A percentile compares a stretch with the other conserved stretches of the same genome.
phyloP scores from a whole-genome alignment of 2,329 filamentous ascomycete genomes.

The Coniochaeta sp. region DNA sequence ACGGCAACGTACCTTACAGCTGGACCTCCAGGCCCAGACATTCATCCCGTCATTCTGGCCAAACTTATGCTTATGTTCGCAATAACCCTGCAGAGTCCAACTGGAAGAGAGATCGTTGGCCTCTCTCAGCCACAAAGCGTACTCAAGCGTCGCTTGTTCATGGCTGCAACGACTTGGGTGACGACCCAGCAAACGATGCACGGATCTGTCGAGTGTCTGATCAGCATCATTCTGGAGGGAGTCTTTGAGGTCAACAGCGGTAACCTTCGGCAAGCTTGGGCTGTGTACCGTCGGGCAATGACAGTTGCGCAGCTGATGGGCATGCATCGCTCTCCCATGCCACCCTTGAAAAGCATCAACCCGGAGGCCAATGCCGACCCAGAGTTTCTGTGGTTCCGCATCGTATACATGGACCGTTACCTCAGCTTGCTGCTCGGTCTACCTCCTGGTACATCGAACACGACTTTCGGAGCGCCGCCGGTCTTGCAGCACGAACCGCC shows the following conservation, averaged over 20 bases:
- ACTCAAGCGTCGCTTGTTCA: conserved; percentile 20
- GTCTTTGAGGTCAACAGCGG: conserved; percentile 28
- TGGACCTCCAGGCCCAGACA: conserved; percentile 4
- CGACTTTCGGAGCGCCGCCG: neutral
- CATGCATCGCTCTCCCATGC: conserved; percentile 20
- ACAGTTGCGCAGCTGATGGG: conserved; percentile 31
- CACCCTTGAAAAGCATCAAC: conserved; percentile 10
- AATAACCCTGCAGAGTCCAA: conserved; percentile 17
- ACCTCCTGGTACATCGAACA: conserved; percentile 14
- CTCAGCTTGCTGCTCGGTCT: conserved; percentile 24
- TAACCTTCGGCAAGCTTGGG: conserved; percentile 31
- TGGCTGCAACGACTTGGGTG: conserved; percentile 19
- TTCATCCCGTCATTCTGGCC: conserved; percentile 24
- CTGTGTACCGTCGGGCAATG: conserved; percentile 28
- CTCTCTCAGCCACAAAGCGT: conserved; percentile 8
- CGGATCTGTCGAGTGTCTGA: conserved; percentile 28
- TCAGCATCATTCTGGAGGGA: conserved; percentile 32
- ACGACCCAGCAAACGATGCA: conserved; percentile 29
- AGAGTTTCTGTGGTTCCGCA: conserved; percentile 21
- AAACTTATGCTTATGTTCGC: conserved; percentile 23
- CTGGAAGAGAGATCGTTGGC: conserved; percentile 1
- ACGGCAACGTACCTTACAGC: neutral
- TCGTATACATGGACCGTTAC: conserved; percentile 25
- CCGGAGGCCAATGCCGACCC: conserved; percentile 2
- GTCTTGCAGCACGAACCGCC: neutral